Evolutionary conservation across 2,329 filamentous ascomycete genomes (phyloP).

Genomic region (Neofusicoccum laricinum): DNA sequence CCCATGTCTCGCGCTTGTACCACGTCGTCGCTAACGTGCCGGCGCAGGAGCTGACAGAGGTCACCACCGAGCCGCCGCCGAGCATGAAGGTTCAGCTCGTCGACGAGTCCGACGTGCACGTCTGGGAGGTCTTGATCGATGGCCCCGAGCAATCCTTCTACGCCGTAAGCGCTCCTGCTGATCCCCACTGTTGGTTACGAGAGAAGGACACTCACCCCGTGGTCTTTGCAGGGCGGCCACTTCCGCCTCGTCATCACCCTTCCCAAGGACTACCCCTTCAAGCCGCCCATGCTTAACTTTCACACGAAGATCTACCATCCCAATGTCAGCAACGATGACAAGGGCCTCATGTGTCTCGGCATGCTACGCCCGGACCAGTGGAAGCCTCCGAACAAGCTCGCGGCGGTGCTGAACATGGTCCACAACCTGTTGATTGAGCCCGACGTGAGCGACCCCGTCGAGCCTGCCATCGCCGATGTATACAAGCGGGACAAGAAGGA

Average conservation of each 20-base stretch:
- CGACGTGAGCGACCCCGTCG: constrained; percentile 85
- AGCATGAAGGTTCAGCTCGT: constrained; percentile 57
- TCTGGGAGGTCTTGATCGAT: constrained; percentile 66
- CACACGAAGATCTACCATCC: constrained; percentile 92
- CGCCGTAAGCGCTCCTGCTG: constrained; percentile 48
- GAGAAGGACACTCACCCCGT: constrained; percentile 17
- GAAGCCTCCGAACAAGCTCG: constrained; percentile 82
- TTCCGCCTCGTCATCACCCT: constrained; percentile 73
- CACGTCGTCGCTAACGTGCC: neutral
- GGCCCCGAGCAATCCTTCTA: constrained; percentile 65
- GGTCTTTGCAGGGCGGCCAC: constrained; percentile 56
- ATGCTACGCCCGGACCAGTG: constrained; percentile 83
- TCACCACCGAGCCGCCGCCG: constrained; percentile 53
- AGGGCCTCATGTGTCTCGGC: constrained; percentile 80
- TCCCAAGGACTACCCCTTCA: constrained; percentile 84
- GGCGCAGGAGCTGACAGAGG: constrained; percentile 60
- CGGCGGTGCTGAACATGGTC: constrained; percentile 73
- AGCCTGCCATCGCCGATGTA: constrained; percentile 81
- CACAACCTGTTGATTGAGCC: constrained; percentile 73
- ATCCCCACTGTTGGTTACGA: constrained; percentile 2
- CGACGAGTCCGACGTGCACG: constrained; percentile 63
- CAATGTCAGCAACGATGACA: constrained; percentile 84
- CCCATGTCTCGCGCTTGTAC: neutral
- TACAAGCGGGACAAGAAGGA: constrained; percentile 65
- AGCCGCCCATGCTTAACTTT: constrained; percentile 77